Percentiles rank a stretch among this genome's conserved stretches.
These are phyloP conservation scores for Capniomyces stellatus DNA, from an alignment of 371 early-diverging fungal genomes.

Conservation along the genomic window DNA sequence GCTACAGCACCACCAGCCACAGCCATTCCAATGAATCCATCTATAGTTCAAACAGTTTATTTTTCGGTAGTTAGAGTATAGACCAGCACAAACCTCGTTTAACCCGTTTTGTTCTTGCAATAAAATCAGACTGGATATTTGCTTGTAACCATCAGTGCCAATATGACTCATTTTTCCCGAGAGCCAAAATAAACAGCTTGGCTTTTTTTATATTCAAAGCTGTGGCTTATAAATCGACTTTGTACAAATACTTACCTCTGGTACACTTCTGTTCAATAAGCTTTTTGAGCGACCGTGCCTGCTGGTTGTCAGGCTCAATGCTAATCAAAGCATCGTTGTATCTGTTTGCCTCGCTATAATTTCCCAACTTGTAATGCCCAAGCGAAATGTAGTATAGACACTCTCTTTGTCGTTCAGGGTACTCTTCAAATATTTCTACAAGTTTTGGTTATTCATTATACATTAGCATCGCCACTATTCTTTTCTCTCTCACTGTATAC, in stretches of 20 bases:
- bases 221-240: too few species aligned
- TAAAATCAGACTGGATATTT: too few species aligned
- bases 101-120: too few species aligned
- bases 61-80: too few species aligned
- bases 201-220: too few species aligned
- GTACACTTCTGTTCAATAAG: constrained; percentile 73
- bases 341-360: constrained; percentile 59
- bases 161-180: too few species aligned
- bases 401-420: constrained; percentile 73
- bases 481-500: too few species aligned
- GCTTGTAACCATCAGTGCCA: too few species aligned
- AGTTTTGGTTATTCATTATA: constrained; percentile 9
- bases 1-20: constrained; percentile 68
- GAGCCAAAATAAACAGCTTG: too few species aligned
- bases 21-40: constrained; percentile 79
- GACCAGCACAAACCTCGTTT: too few species aligned
- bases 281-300: constrained; percentile 48
- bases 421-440: constrained; percentile 60
- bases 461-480: not conserved
- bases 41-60: constrained; percentile 29
- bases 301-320: constrained; percentile 66
- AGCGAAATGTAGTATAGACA: constrained; percentile 85
- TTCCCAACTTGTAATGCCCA: constrained; percentile 74
- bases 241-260: constrained; percentile 46
- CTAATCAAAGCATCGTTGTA: constrained; percentile 60